A percentile compares a stretch with the other conserved stretches of the same genome.
Conservation (phyloP, 768 basidiomycete genomes). For the Leucocoprinus sp. region DNA sequence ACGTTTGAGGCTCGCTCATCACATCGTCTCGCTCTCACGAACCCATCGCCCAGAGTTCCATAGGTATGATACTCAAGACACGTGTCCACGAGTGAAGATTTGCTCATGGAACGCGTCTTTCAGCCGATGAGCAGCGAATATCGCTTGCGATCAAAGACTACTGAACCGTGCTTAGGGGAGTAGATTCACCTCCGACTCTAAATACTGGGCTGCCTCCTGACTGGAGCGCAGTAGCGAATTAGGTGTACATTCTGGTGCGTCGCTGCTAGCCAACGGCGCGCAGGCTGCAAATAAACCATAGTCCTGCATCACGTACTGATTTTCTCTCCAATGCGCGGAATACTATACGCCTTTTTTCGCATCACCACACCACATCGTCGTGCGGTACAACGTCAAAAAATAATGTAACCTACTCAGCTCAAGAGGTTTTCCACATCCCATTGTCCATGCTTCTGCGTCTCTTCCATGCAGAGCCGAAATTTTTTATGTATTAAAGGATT, state of each 20-base stretch:
- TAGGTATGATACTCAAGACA: conserved; percentile 41
- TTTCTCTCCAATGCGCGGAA: conserved; percentile 74
- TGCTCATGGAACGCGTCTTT: conserved; percentile 30
- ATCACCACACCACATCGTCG: background rate
- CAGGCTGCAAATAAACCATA: conserved; percentile 64
- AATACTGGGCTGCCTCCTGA: conserved; percentile 49
- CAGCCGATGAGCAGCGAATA: conserved; percentile 53
- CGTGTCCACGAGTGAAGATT: conserved; percentile 36
- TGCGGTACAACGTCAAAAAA: conserved; percentile 7
- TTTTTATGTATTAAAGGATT: conserved; percentile 60
- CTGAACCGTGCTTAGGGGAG: conserved; percentile 43
- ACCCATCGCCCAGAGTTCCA: conserved; percentile 39
- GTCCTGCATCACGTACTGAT: conserved; percentile 78
- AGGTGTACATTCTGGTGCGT: conserved; percentile 55
- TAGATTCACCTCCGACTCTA: conserved; percentile 42
- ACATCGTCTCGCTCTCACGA: conserved; percentile 48
- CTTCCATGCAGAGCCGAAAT: no score
- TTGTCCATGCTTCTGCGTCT: conserved; percentile 65
- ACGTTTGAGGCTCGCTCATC: conserved; percentile 58
- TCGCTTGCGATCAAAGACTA: conserved; percentile 49
- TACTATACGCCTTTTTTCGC: conserved; percentile 37
- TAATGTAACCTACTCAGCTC: conserved; percentile 49
- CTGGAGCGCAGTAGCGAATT: conserved; percentile 60
- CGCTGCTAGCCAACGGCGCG: conserved; percentile 61
- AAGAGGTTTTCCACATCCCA: conserved; percentile 64